Evolutionary conservation across 202 grass and related monocot genomes (phyloP), one percentile per base, ranked within the genome.

Genomic region (Brachypodium distachyon): DNA sequence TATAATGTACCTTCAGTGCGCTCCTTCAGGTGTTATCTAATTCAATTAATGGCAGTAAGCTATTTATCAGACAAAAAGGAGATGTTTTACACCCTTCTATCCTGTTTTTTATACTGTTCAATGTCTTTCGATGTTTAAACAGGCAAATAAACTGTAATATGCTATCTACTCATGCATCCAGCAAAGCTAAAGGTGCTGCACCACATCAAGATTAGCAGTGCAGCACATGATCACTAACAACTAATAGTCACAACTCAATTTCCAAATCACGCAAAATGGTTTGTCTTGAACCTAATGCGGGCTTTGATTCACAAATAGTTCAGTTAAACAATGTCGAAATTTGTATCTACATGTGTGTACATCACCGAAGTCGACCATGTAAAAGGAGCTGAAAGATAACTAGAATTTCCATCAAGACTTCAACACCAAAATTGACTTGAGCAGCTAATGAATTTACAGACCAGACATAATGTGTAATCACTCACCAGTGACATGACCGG

Each of bases 401-500:
- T 58, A 31, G 14, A 67, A 25, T 29, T 70, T 34, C n/a, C 29
- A 57, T 64, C 61, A 12, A 77, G 29, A 71, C 17, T 79, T 40
- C 21, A 7, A 23, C 43, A 61, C 49, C 67, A 59, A 83, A 73
- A 73, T 51, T 59, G 74, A 72, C 73, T 46, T 43, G 4, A 80
- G 44, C 19, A 76, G 17, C 77, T 23, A 65, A 26, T 14, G 16
- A 76, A 48, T 66, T 66, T 73, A 73, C 12, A 71, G 28, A 27
- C 14, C 67, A 71, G 16, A 67, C 16, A 14, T 14, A 52, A 36
- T 71, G 46, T n/a, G 38, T 21, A 77, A 77, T 62, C 33, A 90
- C 92, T 99, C 39, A 99, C 96, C 66, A 96, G 80, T 77, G 96
- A 99, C 96, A 97, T 92, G 33, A 97, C 89, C 13, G 91, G 95